Conservation (phyloP, 805 yeast species). For the Spathaspora sp. region DNA sequence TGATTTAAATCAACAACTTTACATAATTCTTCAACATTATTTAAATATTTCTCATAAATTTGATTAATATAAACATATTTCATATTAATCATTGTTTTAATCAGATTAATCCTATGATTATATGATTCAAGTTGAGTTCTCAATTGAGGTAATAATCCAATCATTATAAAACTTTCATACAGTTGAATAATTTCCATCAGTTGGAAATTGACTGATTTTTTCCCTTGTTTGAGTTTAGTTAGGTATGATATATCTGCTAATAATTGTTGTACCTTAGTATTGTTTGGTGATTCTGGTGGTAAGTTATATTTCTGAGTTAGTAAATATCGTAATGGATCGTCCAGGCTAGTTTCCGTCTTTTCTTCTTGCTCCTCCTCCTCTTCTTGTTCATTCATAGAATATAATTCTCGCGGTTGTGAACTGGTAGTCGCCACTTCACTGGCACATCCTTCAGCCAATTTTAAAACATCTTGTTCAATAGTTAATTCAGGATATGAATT, state of each 20-base stretch:
- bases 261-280: constrained; percentile 17
- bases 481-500: neutral
- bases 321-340: constrained; percentile 14
- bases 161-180: constrained; percentile 28
- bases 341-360: neutral
- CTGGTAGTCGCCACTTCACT: neutral
- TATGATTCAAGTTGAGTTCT: constrained; percentile 14
- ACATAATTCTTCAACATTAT: constrained; percentile 4
- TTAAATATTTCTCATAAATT: constrained; percentile 8
- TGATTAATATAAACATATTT: constrained; percentile 7
- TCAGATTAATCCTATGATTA: neutral
- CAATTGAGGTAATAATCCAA: constrained; percentile 25
- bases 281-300: constrained; percentile 6
- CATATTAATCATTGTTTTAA: constrained; percentile 5
- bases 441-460: neutral
- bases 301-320: constrained; percentile 26
- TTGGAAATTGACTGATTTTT: constrained; percentile 19
- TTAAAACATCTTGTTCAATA: neutral
- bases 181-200: constrained; percentile 18
- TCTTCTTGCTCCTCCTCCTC: neutral
- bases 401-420: neutral
- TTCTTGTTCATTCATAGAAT: neutral
- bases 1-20: constrained; percentile 3
- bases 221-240: constrained; percentile 14
- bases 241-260: constrained; percentile 25